Evolutionary conservation across 2,329 filamentous ascomycete species (phyloP).

Genomic region (Stemphylium beticola): DNA sequence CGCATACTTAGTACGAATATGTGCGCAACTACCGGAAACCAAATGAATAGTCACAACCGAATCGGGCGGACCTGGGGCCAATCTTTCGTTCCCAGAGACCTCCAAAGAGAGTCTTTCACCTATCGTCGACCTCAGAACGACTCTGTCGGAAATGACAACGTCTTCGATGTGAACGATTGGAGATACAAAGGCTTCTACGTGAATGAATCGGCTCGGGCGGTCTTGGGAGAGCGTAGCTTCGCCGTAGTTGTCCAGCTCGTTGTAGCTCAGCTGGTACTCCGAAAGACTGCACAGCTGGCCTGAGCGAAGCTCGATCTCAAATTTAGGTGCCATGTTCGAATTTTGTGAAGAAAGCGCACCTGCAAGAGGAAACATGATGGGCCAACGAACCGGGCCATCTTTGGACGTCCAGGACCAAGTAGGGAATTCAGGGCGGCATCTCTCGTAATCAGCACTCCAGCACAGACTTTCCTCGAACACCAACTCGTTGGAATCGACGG

Average conservation of each 20-base stretch:
- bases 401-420: conserved; percentile 1
- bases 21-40: background rate
- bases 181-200: background rate
- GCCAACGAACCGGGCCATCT: background rate
- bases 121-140: background rate
- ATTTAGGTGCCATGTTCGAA: background rate
- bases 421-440: background rate
- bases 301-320: background rate
- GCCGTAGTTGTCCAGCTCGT: background rate
- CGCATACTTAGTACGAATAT: background rate
- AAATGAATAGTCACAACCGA: background rate
- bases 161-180: background rate
- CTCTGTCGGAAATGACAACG: background rate
- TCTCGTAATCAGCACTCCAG: background rate
- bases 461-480: background rate
- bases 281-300: background rate
- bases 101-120: background rate
- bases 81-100: background rate
- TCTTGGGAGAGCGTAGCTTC: background rate
- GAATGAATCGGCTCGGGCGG: background rate
- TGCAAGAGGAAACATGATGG: background rate
- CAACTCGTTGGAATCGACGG: background rate
- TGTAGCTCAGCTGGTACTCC: background rate
- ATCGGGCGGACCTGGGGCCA: background rate
- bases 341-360: background rate